A percentile compares a stretch with the other conserved stretches of the same genome.
Evolutionary conservation across 1,139 yeast genomes (phyloP).

Genomic region (Trichomonascaceae sp.): DNA sequence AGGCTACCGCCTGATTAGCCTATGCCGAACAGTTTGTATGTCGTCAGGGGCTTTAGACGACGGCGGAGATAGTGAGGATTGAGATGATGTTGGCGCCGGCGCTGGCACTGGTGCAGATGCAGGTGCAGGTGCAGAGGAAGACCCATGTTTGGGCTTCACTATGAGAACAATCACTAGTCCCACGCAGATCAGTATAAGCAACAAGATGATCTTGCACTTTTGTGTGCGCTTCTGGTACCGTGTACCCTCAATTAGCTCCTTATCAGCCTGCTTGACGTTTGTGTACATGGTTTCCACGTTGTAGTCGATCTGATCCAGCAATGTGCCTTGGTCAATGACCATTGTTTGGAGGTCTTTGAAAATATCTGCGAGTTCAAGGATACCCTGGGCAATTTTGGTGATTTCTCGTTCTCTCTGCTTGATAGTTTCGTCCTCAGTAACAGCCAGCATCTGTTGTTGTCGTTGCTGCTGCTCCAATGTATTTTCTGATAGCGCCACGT

Average conservation of each 20-base stretch:
- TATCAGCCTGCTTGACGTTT: constrained; percentile 64
- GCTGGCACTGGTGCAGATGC: constrained; percentile 7
- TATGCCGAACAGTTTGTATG: neutral
- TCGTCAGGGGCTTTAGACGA: neutral
- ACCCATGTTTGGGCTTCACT: constrained; percentile 42
- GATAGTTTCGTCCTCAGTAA: constrained; percentile 26
- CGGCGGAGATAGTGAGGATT: constrained; percentile 1
- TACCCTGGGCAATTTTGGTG: constrained; percentile 83
- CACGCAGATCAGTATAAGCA: constrained; percentile 56
- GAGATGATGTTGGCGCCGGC: constrained; percentile 5
- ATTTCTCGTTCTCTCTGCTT: constrained; percentile 81
- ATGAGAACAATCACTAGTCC: constrained; percentile 60
- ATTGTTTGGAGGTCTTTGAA: constrained; percentile 86
- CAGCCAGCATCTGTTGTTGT: constrained; percentile 13
- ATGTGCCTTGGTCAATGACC: constrained; percentile 91
- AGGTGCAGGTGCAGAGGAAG: constrained; percentile 9
- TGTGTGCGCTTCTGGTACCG: constrained; percentile 78
- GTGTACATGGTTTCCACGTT: constrained; percentile 69
- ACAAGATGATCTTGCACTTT: constrained; percentile 75
- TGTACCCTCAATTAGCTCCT: constrained; percentile 65
- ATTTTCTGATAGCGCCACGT: constrained; percentile 26
- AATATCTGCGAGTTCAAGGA: constrained; percentile 81
- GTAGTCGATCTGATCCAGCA: constrained; percentile 85
- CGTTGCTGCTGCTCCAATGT: constrained; percentile 33
- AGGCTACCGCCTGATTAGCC: no score